Evolutionary conservation across 148 eudicot species (phyloP).

Genomic region (Rhododendron simsii): DNA sequence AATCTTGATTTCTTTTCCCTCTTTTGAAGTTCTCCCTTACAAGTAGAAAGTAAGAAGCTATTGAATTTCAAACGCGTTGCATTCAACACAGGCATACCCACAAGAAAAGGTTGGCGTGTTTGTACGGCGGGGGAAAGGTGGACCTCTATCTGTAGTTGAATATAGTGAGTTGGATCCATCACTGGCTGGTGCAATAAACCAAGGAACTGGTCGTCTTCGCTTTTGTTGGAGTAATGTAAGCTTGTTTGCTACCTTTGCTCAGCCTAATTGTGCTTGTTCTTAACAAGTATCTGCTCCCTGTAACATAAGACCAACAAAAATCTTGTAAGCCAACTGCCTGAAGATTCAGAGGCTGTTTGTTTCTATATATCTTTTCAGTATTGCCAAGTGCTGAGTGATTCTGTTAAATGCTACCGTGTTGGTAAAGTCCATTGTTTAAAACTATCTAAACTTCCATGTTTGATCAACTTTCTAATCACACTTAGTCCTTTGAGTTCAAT

Average conservation of each 20-base stretch:
- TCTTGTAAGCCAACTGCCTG: neutral
- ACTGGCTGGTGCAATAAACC: conserved; percentile 78
- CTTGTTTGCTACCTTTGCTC: conserved; percentile 16
- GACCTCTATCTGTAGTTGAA: conserved; percentile 91
- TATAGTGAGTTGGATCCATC: conserved; percentile 89
- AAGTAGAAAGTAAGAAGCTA: neutral
- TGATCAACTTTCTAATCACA: neutral
- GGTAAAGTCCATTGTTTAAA: neutral
- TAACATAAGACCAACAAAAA: neutral
- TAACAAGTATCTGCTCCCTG: neutral
- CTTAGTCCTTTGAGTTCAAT: neutral
- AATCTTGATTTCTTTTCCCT: neutral
- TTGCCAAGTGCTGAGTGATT: neutral
- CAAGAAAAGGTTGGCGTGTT: conserved; percentile 99
- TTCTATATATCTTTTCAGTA: neutral
- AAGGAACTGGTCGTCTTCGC: conserved; percentile 88
- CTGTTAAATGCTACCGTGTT: neutral
- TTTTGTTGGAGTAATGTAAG: conserved; percentile 97
- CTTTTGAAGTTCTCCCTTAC: conserved; percentile 5
- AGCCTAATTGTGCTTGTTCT: conserved; percentile 9
- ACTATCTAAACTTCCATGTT: neutral
- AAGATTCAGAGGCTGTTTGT: neutral
- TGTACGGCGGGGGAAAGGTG: conserved; percentile 93
- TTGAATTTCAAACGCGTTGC: conserved; percentile 8
- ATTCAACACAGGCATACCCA: conserved; percentile 76